Percentiles rank a stretch among this genome's conserved stretches.
Evolutionary conservation across 768 basidiomycete genomes (phyloP).

Genomic region (Auriscalpium vulgare): DNA sequence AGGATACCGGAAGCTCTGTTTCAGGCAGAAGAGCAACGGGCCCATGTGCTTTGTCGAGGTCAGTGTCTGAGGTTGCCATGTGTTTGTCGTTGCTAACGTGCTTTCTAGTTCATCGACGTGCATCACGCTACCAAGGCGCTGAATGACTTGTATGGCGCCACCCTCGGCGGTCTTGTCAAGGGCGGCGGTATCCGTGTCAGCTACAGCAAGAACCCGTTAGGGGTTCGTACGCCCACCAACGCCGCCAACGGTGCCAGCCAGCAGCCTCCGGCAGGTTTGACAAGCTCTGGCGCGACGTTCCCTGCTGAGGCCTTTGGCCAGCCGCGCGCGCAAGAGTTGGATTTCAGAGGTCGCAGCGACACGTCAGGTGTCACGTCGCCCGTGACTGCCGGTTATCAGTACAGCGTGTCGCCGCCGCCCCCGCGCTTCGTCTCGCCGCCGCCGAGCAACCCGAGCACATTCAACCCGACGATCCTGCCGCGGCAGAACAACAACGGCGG

Average conservation of each 20-base stretch:
- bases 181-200: conserved; percentile 93
- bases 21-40: conserved; percentile 93
- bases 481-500: conserved; percentile 21
- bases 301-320: conserved; percentile 6
- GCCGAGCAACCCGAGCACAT: conserved; percentile 15
- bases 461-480: conserved; percentile 12
- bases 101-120: conserved; percentile 81
- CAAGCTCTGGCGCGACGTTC: conserved; percentile 9
- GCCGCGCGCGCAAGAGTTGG: conserved; percentile 15
- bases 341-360: conserved; percentile 19
- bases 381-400: conserved; percentile 23
- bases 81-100: not conserved
- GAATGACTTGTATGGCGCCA: conserved; percentile 84
- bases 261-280: conserved; percentile 15
- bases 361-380: conserved; percentile 24
- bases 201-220: conserved; percentile 98
- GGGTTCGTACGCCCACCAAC: conserved; percentile 75
- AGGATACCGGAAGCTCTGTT: conserved; percentile 89
- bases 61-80: not conserved
- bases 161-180: conserved; percentile 87
- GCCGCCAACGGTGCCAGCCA: conserved; percentile 16
- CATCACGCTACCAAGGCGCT: conserved; percentile 78
- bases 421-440: conserved; percentile 30
- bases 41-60: conserved; percentile 99
- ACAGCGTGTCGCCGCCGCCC: conserved; percentile 26